Evolutionary conservation across 2,329 filamentous ascomycete genomes (phyloP).

Genomic region (Aspergillus hortae): DNA sequence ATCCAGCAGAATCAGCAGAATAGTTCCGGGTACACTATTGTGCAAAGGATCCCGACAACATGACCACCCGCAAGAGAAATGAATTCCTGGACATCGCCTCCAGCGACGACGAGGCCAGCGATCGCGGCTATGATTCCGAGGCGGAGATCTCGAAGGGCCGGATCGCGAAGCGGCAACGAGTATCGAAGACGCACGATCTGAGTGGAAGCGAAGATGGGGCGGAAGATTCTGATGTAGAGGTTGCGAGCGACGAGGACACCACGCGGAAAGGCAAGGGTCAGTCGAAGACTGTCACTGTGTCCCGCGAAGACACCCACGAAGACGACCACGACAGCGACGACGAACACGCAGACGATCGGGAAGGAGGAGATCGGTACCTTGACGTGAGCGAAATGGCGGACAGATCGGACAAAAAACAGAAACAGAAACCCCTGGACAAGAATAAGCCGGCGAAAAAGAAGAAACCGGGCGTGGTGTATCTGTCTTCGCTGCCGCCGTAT

Average conservation of each 20-base stretch:
- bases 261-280: slow-evolving; percentile 6
- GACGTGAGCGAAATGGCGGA: neutral
- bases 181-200: slow-evolving; percentile 19
- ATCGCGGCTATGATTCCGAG: slow-evolving; percentile 45
- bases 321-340: slow-evolving; percentile 9
- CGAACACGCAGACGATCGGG: slow-evolving; percentile 7
- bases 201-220: slow-evolving; percentile 47
- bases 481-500: slow-evolving; percentile 46
- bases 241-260: slow-evolving; percentile 8
- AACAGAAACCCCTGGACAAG: slow-evolving; percentile 7
- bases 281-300: neutral
- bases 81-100: slow-evolving; percentile 37
- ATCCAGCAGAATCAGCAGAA: neutral
- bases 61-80: slow-evolving; percentile 38
- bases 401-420: slow-evolving; percentile 1
- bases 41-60: slow-evolving; percentile 8
- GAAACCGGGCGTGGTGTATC: slow-evolving; percentile 43
- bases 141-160: slow-evolving; percentile 39
- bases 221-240: slow-evolving; percentile 20
- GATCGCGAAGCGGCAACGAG: slow-evolving; percentile 30
- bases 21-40: neutral
- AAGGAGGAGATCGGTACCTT: neutral
- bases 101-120: slow-evolving; percentile 38
- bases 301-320: slow-evolving; percentile 10
- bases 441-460: slow-evolving; percentile 24